Evolutionary conservation across 2,329 filamentous ascomycete species (phyloP), one percentile per base, ranked within the genome.

Genomic region (Immersiporthe knoxdaviesiana): DNA sequence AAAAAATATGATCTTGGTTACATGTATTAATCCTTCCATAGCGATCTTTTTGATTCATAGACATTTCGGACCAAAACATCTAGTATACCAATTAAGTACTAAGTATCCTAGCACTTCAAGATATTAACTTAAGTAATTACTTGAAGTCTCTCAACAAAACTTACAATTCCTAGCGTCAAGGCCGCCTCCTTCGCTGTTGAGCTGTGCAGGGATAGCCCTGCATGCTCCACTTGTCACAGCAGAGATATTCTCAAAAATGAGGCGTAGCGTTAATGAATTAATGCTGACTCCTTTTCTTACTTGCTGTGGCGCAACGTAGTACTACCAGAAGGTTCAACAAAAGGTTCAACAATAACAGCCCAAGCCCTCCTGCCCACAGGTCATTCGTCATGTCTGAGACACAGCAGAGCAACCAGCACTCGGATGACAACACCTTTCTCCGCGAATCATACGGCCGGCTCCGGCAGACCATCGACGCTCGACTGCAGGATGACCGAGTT

Each of bases 341-440:
- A 35, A 35, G 8, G 35, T 8, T 30, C 24, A 32, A 56, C 52
- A 30, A 32, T 56, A 30, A 32, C 32, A 18, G 14, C 5, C 5
- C 27, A 32, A 30, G 6, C 6, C 24, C 11, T 54, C 24, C 24
- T n/a, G n/a, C n/a, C n/a, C n/a, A n/a, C n/a, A 37, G 37, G 30
- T 62, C 21, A n/a, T 60, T 37, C 58, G 12, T 30, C 39, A 63
- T 63, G 61, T 35, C 41, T 18, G 39, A 27, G 32, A 32, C 56
- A 59, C 6, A 37, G 10, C 30, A 58, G 7, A n/a, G n/a, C n/a
- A 35, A n/a, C 16, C 54, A 16, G 5, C 56, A n/a, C 1, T 30
- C 61, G 8, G 61, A 50, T 27, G 41, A n/a, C n/a, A n/a, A n/a
- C n/a, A n/a, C 37, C 16, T 63, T 63, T 6, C 61, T 63, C 24